These are phyloP conservation scores for Stygiomarasmius scandens DNA, from an alignment of 1,284 basidiomycete species.

Conservation along the genomic window DNA sequence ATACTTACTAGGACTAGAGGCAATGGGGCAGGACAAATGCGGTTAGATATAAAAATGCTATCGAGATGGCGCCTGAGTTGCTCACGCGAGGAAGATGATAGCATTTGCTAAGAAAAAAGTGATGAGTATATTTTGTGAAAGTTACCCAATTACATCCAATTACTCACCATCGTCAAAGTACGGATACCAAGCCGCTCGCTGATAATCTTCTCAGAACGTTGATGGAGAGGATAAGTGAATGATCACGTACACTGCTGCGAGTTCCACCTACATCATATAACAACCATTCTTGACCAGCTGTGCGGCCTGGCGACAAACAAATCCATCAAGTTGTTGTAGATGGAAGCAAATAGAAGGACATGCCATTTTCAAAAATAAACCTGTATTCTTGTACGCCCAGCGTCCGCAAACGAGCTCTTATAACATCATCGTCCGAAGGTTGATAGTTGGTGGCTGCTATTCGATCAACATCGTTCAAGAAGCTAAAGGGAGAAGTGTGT, in stretches of 20 bases:
- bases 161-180: slow-evolving; percentile 67
- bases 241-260: slow-evolving; percentile 58
- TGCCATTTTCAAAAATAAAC: slow-evolving; percentile 69
- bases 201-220: slow-evolving; percentile 6
- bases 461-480: slow-evolving; percentile 66
- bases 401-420: slow-evolving; percentile 70
- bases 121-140: too few relatives aligned
- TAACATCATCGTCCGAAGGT: slow-evolving; percentile 72
- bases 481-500: slow-evolving; percentile 34
- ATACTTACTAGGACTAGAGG: slow-evolving; percentile 34
- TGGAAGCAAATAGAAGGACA: slow-evolving; percentile 18
- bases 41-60: slow-evolving; percentile 3
- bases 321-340: background rate
- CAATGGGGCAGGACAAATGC: slow-evolving; percentile 6
- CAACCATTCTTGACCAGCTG: slow-evolving; percentile 59
- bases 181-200: slow-evolving; percentile 73
- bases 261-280: slow-evolving; percentile 79
- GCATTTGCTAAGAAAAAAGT: slow-evolving; percentile 48
- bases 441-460: slow-evolving; percentile 61
- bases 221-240: slow-evolving; percentile 3
- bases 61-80: slow-evolving; percentile 10
- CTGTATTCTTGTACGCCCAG: slow-evolving; percentile 75
- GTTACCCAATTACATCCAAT: too few relatives aligned
- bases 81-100: slow-evolving; percentile 71
- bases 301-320: slow-evolving; percentile 37